Base-by-base conservation (phyloP, 75 land plant species). In the Picea glauca region DNA sequence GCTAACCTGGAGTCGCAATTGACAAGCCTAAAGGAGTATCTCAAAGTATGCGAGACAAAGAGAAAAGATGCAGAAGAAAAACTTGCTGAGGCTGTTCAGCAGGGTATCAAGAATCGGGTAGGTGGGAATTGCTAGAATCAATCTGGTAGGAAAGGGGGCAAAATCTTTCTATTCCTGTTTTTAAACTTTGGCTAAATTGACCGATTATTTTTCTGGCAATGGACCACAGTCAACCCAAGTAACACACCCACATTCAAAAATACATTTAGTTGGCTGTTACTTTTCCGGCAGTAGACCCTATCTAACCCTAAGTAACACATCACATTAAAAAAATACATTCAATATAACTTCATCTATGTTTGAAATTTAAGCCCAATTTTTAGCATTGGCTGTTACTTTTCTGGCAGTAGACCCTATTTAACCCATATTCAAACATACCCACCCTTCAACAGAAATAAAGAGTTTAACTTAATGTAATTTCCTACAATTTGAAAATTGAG, bases 1-100 rank as follows among this genome's bases (percentile, higher is more conserved):
- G 84, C 83, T 23, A 83, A 79, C 17, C 81, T 82, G 84, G 84
- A 82, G 54, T 32, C 58, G 43, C 75, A 82, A 59, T 81, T 82
- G 83, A 54, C 35, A 58, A 80, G 43, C 74, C 78, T 82, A 60
- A 82, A 81, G 81, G 74, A 80, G 56, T 82, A 74, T 81, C 54
- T 82, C 30, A 72, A 68, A 72, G 84, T 54, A 32, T 66, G 84
- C 31, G 84, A 82, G 40, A n/a, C 46, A 9, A 81, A 81, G 77
- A 23, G 62, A 80, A 58, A 82, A 74, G 60, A 72, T 40, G 83
- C 76, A 14, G 84, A 82, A 79, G 46, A 64, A 58, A 82, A 80
- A 26, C 83, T 82, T 40, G 76, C 83, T 43, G 84, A 82, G 54
- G 83, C 84, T 57, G 31, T 56, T 46, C 61, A 72, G 62, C 66